These are phyloP conservation scores for Cordyceps militaris DNA, from an alignment of 2,329 filamentous ascomycete genomes.

Conservation along the genomic window DNA sequence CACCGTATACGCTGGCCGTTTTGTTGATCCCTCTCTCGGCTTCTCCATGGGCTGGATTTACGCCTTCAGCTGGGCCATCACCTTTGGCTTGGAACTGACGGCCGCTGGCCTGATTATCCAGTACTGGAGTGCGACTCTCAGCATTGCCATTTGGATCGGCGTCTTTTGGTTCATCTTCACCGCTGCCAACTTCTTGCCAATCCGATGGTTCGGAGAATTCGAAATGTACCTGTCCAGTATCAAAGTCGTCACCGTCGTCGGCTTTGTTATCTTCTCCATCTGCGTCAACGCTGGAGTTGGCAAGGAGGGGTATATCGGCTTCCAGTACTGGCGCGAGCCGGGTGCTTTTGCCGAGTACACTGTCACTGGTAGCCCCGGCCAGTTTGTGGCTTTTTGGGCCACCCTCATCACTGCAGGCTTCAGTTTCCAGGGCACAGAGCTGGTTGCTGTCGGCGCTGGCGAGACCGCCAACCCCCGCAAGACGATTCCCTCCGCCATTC, in stretches of 20 bases:
- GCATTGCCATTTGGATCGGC: slow-evolving; percentile 64
- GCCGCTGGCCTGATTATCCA: slow-evolving; percentile 69
- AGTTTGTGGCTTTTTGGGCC: slow-evolving; percentile 64
- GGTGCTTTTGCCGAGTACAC: slow-evolving; percentile 61
- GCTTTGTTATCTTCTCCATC: slow-evolving; percentile 70
- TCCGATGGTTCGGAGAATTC: slow-evolving; percentile 66
- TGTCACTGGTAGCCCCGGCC: slow-evolving; percentile 45
- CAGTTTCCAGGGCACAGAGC: slow-evolving; percentile 65
- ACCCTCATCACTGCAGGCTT: slow-evolving; percentile 64
- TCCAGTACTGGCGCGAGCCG: slow-evolving; percentile 61
- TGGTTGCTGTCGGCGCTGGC: slow-evolving; percentile 71
- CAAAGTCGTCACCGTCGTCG: slow-evolving; percentile 68
- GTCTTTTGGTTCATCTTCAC: slow-evolving; percentile 69
- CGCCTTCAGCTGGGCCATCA: slow-evolving; percentile 72
- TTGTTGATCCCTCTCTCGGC: slow-evolving; percentile 64
- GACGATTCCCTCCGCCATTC: slow-evolving; percentile 65
- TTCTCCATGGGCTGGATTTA: slow-evolving; percentile 81
- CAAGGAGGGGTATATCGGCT: slow-evolving; percentile 63
- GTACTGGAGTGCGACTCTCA: slow-evolving; percentile 59
- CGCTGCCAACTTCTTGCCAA: slow-evolving; percentile 61
- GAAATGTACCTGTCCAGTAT: slow-evolving; percentile 74
- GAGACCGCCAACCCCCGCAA: slow-evolving; percentile 67
- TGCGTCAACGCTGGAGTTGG: slow-evolving; percentile 68
- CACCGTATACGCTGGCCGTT: slow-evolving; percentile 67
- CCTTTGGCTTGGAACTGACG: slow-evolving; percentile 65